phyloP scores from a whole-genome alignment of 805 yeast genomes.

The Lipomyces oligophaga region DNA sequence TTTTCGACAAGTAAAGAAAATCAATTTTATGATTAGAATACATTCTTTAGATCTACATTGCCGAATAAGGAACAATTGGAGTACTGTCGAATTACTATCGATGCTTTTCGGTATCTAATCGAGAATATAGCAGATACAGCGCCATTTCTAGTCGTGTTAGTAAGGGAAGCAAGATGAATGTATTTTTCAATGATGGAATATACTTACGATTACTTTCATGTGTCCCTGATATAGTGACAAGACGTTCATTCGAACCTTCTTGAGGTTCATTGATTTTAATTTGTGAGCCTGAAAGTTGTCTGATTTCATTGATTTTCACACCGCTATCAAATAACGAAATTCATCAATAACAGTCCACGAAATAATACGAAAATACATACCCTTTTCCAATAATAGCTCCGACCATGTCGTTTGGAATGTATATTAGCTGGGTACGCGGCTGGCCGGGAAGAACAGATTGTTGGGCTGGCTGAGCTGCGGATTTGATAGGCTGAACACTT shows the following conservation, averaged over 20 bases:
- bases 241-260: slow-evolving; percentile 32
- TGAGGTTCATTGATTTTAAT: slow-evolving; percentile 54
- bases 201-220: slow-evolving; percentile 24
- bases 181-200: background rate
- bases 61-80: no score
- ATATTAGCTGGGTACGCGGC: slow-evolving; percentile 57
- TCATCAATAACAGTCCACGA: background rate
- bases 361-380: no score
- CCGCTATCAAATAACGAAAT: no score
- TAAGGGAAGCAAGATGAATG: background rate
- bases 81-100: slow-evolving; percentile 8
- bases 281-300: slow-evolving; percentile 69
- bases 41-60: no score
- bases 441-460: slow-evolving; percentile 25
- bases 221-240: slow-evolving; percentile 29
- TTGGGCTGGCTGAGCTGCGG: slow-evolving; percentile 24
- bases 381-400: slow-evolving; percentile 86
- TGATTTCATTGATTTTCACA: slow-evolving; percentile 69
- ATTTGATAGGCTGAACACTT: slow-evolving; percentile 15
- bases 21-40: no score
- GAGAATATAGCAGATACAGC: slow-evolving; percentile 32
- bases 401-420: slow-evolving; percentile 70
- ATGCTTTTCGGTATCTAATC: slow-evolving; percentile 34
- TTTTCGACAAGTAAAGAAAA: no score
- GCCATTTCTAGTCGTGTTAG: slow-evolving; percentile 30